Conservation (phyloP, 805 yeast species). For the Candida krabiensis region DNA sequence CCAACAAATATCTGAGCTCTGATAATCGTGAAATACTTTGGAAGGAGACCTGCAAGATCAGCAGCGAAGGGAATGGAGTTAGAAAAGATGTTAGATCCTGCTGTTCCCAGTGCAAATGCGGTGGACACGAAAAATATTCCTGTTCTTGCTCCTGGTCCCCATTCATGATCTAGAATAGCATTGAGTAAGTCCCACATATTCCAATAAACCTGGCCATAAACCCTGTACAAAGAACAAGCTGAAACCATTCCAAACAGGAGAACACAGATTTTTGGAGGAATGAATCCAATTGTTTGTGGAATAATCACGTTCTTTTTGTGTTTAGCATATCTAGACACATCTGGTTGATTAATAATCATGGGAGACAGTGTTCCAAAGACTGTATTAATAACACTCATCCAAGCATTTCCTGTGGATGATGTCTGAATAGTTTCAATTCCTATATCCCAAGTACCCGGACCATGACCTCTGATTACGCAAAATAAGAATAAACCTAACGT, state of each 20-base stretch:
- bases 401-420: slow-evolving; percentile 12
- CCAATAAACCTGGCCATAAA: slow-evolving; percentile 27
- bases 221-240: slow-evolving; percentile 15
- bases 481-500: slow-evolving; percentile 17
- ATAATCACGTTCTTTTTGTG: slow-evolving; percentile 11
- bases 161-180: slow-evolving; percentile 28
- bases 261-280: slow-evolving; percentile 17
- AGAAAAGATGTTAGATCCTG: slow-evolving; percentile 30
- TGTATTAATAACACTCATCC: slow-evolving; percentile 22
- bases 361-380: slow-evolving; percentile 26
- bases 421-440: slow-evolving; percentile 5
- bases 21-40: slow-evolving; percentile 28
- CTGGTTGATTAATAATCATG: slow-evolving; percentile 28
- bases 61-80: slow-evolving; percentile 26
- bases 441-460: slow-evolving; percentile 15
- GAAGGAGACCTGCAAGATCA: slow-evolving; percentile 27
- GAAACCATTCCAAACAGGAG: slow-evolving; percentile 18
- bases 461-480: slow-evolving; percentile 17
- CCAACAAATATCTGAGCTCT: slow-evolving; percentile 21
- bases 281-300: slow-evolving; percentile 19
- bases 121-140: slow-evolving; percentile 24
- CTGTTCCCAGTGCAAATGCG: slow-evolving; percentile 23
- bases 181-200: slow-evolving; percentile 27
- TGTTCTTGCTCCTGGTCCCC: slow-evolving; percentile 28
- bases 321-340: slow-evolving; percentile 25